These are phyloP conservation scores for Ambrosiella cleistominuta DNA, from an alignment of 2,329 filamentous ascomycete genomes.

Conservation along the genomic window DNA sequence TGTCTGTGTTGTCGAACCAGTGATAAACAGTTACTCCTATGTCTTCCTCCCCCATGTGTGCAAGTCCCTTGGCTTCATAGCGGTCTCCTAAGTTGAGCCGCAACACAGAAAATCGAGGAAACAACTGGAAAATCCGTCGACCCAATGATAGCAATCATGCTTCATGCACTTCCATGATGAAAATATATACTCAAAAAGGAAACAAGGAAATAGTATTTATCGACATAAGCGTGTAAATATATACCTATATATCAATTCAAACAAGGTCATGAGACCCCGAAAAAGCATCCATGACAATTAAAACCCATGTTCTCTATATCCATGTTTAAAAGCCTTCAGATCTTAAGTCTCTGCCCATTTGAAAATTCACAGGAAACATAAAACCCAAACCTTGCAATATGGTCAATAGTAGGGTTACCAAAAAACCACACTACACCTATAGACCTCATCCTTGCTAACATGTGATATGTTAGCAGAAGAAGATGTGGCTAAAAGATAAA, in stretches of 20 bases:
- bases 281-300: background rate
- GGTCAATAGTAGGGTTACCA: no score
- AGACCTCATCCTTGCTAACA: no score
- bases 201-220: background rate
- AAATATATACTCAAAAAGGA: background rate
- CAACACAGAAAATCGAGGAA: background rate
- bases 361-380: no score
- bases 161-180: background rate
- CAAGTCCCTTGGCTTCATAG: conserved; percentile 1
- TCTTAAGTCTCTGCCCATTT: no score
- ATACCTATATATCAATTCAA: background rate
- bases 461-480: no score
- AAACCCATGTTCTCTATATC: background rate
- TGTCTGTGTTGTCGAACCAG: no score
- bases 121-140: background rate
- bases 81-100: conserved; percentile 4
- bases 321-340: background rate
- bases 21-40: background rate
- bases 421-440: no score
- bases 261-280: background rate
- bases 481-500: no score
- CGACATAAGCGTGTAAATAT: background rate
- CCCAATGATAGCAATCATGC: background rate
- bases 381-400: no score
- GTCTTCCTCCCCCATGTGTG: background rate